Evolutionary conservation across 345 rosid species (phyloP).

Genomic region (Trapa bicornis): DNA sequence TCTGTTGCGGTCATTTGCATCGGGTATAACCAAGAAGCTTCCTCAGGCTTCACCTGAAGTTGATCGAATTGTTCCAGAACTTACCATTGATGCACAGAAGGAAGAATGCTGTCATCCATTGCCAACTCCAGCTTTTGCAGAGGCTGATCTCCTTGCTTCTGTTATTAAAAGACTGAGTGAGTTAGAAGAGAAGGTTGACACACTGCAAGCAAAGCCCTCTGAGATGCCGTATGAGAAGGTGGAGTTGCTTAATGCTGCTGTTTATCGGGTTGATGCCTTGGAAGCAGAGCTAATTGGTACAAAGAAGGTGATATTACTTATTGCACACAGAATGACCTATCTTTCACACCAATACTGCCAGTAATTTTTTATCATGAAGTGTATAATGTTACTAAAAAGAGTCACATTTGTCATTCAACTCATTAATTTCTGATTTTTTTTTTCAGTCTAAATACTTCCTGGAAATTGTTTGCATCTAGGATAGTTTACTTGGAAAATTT

Average conservation of each 20-base stretch:
- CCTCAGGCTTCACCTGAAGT: conserved; percentile 20
- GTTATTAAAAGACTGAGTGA: conserved; percentile 73
- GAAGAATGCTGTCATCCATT: conserved; percentile 53
- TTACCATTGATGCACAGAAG: conserved; percentile 15
- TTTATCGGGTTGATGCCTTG: conserved; percentile 90
- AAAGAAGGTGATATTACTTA: conserved; percentile 52
- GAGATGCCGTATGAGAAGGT: conserved; percentile 99
- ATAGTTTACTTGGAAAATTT: not conserved
- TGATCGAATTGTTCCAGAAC: conserved; percentile 30
- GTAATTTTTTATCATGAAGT: too few species aligned
- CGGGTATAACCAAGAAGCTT: conserved; percentile 35
- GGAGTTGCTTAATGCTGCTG: conserved; percentile 91
- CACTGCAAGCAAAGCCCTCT: conserved; percentile 75
- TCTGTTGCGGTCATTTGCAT: conserved; percentile 37
- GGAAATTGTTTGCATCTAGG: too few species aligned
- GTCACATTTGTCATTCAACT: too few species aligned
- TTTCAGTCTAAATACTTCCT: too few species aligned
- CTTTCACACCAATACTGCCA: too few species aligned
- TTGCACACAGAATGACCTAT: too few species aligned
- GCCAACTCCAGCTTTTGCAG: conserved; percentile 32
- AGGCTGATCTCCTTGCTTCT: conserved; percentile 51
- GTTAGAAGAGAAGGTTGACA: conserved; percentile 80
- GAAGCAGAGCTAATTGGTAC: conserved; percentile 99
- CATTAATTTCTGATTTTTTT: too few species aligned
- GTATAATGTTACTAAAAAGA: not conserved